Conservation (phyloP, 2,329 filamentous ascomycete species). For the Penicillium sp. region DNA sequence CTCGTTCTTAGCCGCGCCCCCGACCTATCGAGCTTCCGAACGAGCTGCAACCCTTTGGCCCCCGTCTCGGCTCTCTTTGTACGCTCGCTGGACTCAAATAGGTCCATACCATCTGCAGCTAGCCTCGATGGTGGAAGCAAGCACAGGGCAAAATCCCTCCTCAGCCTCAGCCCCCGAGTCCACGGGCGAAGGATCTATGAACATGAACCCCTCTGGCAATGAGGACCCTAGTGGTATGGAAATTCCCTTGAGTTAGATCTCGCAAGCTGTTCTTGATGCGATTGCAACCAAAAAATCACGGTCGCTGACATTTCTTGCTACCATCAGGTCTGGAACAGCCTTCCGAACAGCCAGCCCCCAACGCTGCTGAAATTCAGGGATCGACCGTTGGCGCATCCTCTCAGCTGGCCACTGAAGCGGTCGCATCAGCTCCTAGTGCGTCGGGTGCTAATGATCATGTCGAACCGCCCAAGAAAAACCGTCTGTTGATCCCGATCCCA, state of each 20-base stretch:
- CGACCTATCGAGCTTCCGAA: constrained; percentile 6
- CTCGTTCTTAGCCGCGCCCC: constrained; percentile 22
- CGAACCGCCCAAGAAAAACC: constrained; percentile 42
- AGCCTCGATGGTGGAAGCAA: constrained; percentile 42
- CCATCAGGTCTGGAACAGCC: constrained; percentile 33
- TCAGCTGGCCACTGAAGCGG: constrained; percentile 20
- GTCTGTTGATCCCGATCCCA: constrained; percentile 42
- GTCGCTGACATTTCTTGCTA: constrained; percentile 21
- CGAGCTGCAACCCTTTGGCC: constrained; percentile 7
- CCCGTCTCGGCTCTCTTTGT: constrained; percentile 15
- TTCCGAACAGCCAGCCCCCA: constrained; percentile 27
- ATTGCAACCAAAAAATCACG: constrained; percentile 4
- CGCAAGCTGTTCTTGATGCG: background rate
- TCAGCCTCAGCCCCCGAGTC: constrained; percentile 34
- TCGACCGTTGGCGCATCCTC: constrained; percentile 25
- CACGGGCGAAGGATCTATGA: constrained; percentile 40
- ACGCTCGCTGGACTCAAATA: constrained; percentile 13
- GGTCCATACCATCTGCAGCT: constrained; percentile 23
- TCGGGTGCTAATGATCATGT: constrained; percentile 21
- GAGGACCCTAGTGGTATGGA: constrained; percentile 36
- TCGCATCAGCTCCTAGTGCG: constrained; percentile 13
- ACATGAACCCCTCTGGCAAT: constrained; percentile 39
- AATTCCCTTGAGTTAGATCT: background rate
- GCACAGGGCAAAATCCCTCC: constrained; percentile 37
- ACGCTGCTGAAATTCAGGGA: constrained; percentile 30